Conservation (phyloP, 192 early-diverging fungal genomes). For the Jimgerdemannia lactiflua region DNA sequence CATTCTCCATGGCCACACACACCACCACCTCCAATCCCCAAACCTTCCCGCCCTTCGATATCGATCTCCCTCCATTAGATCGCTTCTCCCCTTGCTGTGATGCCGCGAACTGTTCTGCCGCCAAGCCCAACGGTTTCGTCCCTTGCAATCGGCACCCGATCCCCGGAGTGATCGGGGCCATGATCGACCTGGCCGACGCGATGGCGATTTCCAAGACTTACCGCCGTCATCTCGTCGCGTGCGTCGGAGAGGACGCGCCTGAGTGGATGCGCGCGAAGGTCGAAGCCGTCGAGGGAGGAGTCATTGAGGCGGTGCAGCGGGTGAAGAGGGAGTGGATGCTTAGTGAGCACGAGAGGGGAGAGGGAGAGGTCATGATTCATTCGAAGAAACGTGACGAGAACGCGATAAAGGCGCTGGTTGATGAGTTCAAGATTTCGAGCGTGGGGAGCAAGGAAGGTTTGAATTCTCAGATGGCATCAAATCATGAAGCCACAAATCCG, state of each 20-base stretch:
- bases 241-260: slow-evolving; percentile 21
- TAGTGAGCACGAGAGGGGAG: neutral
- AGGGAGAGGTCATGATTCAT: neutral
- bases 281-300: slow-evolving; percentile 18
- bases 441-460: too few species aligned
- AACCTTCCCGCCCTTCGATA: slow-evolving; percentile 23
- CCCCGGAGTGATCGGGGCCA: slow-evolving; percentile 24
- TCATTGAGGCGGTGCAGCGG: neutral
- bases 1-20: too few species aligned
- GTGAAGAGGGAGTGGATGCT: neutral
- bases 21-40: too few species aligned
- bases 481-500: too few species aligned
- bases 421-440: neutral
- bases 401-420: neutral
- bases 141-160: slow-evolving; percentile 29
- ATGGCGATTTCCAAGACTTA: slow-evolving; percentile 10
- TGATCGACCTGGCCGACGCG: slow-evolving; percentile 19
- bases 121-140: slow-evolving; percentile 17
- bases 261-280: slow-evolving; percentile 36
- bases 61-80: slow-evolving; percentile 18
- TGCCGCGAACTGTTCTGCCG: neutral
- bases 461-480: too few species aligned
- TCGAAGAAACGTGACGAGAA: neutral
- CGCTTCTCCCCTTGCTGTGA: slow-evolving; percentile 34
- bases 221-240: slow-evolving; percentile 27